Evolutionary conservation across 139 green algal genomes (phyloP).

Genomic region (Picochlorum sp.): DNA sequence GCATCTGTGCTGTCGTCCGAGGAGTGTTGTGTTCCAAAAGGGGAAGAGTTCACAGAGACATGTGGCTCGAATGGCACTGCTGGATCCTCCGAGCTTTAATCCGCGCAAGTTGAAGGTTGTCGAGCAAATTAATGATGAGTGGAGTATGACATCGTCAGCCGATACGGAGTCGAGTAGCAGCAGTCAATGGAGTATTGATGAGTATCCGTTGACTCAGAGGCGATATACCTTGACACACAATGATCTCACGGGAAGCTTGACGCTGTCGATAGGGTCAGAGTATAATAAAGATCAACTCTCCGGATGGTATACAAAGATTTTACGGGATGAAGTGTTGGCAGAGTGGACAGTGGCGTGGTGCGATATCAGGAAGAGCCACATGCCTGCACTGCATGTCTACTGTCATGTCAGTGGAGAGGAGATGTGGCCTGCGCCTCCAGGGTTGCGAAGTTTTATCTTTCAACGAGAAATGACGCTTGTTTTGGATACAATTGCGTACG

Average conservation of each 20-base stretch:
- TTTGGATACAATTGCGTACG: slow-evolving; percentile 67
- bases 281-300: slow-evolving; percentile 74
- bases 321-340: slow-evolving; percentile 75
- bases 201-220: slow-evolving; percentile 11
- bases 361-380: slow-evolving; percentile 3
- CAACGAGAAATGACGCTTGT: slow-evolving; percentile 82
- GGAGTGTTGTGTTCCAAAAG: background rate
- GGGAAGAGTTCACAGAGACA: background rate
- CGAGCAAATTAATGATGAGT: slow-evolving; percentile 24
- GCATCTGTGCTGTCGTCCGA: background rate
- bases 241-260: slow-evolving; percentile 73
- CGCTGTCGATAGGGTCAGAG: slow-evolving; percentile 60
- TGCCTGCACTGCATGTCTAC: slow-evolving; percentile 62
- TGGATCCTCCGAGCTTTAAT: slow-evolving; percentile 58
- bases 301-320: slow-evolving; percentile 54
- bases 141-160: background rate
- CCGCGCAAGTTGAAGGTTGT: slow-evolving; percentile 52
- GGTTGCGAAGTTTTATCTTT: slow-evolving; percentile 84
- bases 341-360: slow-evolving; percentile 46
- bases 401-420: slow-evolving; percentile 85
- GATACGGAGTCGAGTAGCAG: background rate
- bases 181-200: too few relatives aligned
- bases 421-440: slow-evolving; percentile 67
- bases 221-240: slow-evolving; percentile 91
- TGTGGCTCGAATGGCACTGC: slow-evolving; percentile 29